phyloP scores from a whole-genome alignment of 345 rosid species.

The Gossypium sturtianum region DNA sequence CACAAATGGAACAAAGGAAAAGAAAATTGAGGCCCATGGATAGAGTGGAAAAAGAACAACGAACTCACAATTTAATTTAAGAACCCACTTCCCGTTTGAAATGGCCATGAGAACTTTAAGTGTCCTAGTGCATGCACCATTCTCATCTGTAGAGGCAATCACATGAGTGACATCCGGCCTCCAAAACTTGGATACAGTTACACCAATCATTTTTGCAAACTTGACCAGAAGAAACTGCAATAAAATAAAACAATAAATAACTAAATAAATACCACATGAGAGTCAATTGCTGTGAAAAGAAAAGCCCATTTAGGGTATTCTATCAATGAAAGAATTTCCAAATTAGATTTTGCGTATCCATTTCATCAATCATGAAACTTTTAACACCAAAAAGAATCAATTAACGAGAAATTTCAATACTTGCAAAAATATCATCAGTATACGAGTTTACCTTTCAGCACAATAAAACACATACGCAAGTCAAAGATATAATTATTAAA shows the following conservation, averaged over 20 bases:
- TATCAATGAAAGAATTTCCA: background rate
- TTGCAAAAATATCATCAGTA: background rate
- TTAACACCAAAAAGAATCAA: background rate
- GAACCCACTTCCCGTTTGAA: slow-evolving; percentile 73
- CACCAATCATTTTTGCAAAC: slow-evolving; percentile 51
- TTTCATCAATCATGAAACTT: background rate
- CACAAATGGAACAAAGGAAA: background rate
- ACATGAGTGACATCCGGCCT: slow-evolving; percentile 75
- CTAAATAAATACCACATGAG: background rate
- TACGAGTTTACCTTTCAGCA: background rate
- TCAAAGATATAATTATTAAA: background rate
- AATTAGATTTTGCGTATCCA: background rate
- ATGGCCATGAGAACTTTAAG: slow-evolving; percentile 85
- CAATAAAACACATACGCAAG: background rate
- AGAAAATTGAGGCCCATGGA: background rate
- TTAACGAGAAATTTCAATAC: background rate
- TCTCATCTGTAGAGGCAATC: slow-evolving; percentile 60
- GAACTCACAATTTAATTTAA: slow-evolving; percentile 65
- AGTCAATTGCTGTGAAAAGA: background rate
- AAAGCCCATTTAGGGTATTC: background rate
- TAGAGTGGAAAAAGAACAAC: background rate
- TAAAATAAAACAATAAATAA: slow-evolving; percentile 4
- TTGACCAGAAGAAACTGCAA: slow-evolving; percentile 49
- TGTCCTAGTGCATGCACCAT: slow-evolving; percentile 79
- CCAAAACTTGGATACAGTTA: slow-evolving; percentile 64